Conservation (phyloP, 1,284 basidiomycete genomes). For the Ceratobasidium sp. region DNA sequence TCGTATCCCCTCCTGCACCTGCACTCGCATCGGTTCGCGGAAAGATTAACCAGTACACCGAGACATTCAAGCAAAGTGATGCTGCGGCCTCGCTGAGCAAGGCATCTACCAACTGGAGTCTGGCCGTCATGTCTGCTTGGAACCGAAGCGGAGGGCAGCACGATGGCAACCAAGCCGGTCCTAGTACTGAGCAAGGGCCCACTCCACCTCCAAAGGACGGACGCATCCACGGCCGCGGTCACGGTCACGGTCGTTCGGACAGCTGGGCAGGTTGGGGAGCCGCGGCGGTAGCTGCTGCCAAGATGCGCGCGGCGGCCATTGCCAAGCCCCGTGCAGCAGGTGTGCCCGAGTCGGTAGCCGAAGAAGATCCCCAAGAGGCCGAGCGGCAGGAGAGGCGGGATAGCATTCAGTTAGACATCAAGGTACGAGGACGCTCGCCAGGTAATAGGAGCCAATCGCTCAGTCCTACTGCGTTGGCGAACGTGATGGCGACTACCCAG, state of each 20-base stretch:
- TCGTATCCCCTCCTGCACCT: slow-evolving; percentile 27
- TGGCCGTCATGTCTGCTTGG: slow-evolving; percentile 40
- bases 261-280: slow-evolving; percentile 40
- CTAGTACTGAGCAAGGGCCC: neutral
- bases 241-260: slow-evolving; percentile 16
- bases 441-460: slow-evolving; percentile 31
- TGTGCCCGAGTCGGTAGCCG: slow-evolving; percentile 17
- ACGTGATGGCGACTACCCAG: slow-evolving; percentile 22
- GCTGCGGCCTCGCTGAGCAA: slow-evolving; percentile 39
- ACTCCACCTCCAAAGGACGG: slow-evolving; percentile 23
- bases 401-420: slow-evolving; percentile 5
- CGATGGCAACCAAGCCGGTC: neutral
- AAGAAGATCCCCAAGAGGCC: slow-evolving; percentile 2
- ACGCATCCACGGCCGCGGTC: slow-evolving; percentile 1
- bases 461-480: slow-evolving; percentile 24
- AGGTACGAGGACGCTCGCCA: slow-evolving; percentile 5
- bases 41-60: slow-evolving; percentile 29
- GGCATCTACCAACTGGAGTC: slow-evolving; percentile 40
- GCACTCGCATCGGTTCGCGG: slow-evolving; percentile 23
- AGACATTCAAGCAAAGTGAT: slow-evolving; percentile 40
- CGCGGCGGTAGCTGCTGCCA: slow-evolving; percentile 31
- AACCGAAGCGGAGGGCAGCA: slow-evolving; percentile 20
- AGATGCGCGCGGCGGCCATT: slow-evolving; percentile 32
- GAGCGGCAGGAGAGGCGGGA: neutral
- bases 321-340: neutral